Conservation (phyloP, 1,284 basidiomycete species). For the Earliella scabrosa region DNA sequence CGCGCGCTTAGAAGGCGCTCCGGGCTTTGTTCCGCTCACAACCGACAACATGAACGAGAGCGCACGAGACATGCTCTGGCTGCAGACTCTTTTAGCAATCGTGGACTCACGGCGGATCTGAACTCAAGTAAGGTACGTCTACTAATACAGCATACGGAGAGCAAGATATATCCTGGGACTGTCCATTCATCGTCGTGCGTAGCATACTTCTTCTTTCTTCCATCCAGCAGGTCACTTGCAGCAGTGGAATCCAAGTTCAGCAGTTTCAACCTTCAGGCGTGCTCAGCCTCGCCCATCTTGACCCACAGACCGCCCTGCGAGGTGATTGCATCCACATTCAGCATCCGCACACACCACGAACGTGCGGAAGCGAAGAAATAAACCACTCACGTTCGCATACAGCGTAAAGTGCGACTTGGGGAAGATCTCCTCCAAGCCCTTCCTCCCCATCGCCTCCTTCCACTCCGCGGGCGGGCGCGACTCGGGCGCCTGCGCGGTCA, state of each 20-base stretch:
- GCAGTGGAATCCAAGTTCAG: not conserved
- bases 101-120: not conserved
- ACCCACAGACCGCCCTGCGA: constrained; percentile 35
- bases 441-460: constrained; percentile 18
- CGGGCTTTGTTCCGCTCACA: not conserved
- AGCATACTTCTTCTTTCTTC: too few relatives aligned
- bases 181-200: too few relatives aligned
- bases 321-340: too few relatives aligned
- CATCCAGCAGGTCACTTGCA: too few relatives aligned
- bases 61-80: too few relatives aligned
- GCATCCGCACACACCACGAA: too few relatives aligned
- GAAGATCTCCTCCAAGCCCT: constrained; percentile 24
- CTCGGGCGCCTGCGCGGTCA: constrained; percentile 23
- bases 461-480: constrained; percentile 26
- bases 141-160: not conserved
- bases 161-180: not conserved
- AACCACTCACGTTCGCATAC: constrained; percentile 44
- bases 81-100: not conserved
- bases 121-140: not conserved
- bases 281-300: constrained; percentile 26
- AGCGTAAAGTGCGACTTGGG: constrained; percentile 29
- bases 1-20: constrained; percentile 12
- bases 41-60: too few relatives aligned
- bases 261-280: not conserved
- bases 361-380: too few relatives aligned